Evolutionary conservation across 352 stramenopile genomes (phyloP).

Genomic region (Globisporangium iwayamae): DNA sequence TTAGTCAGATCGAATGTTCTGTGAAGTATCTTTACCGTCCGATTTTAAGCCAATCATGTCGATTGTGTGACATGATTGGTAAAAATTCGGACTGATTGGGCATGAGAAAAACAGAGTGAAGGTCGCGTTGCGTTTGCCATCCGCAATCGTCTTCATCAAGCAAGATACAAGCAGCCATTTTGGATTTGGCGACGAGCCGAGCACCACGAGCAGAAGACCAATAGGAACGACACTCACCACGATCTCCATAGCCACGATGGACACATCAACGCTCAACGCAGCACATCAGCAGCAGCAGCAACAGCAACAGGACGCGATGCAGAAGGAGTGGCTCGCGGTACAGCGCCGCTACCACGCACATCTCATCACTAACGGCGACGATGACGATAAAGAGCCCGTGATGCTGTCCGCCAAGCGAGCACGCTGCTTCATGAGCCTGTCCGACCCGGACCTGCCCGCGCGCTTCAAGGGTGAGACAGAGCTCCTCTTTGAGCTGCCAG

Average conservation of each 20-base stretch:
- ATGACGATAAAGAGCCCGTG: neutral
- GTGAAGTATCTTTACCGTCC: neutral
- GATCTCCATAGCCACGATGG: slow-evolving; percentile 1
- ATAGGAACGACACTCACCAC: neutral
- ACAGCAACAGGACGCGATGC: slow-evolving; percentile 28
- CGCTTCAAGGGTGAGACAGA: slow-evolving; percentile 55
- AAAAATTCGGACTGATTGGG: neutral
- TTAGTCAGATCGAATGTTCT: slow-evolving; percentile 10
- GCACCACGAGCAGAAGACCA: neutral
- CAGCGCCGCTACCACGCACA: slow-evolving; percentile 62
- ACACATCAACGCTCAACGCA: neutral
- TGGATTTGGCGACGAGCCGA: neutral
- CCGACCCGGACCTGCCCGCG: slow-evolving; percentile 56
- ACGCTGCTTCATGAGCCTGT: slow-evolving; percentile 56
- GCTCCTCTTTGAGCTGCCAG: slow-evolving; percentile 46
- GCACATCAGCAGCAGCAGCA: slow-evolving; percentile 15
- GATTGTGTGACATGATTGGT: neutral
- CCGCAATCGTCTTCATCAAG: too few relatives aligned
- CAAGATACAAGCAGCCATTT: slow-evolving; percentile 8
- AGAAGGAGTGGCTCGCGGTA: slow-evolving; percentile 64
- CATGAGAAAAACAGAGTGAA: neutral
- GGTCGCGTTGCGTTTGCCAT: neutral
- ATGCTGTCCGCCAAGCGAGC: slow-evolving; percentile 9
- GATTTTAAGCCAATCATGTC: slow-evolving; percentile 1
- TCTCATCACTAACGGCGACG: slow-evolving; percentile 17